Conservation (phyloP, 1,284 basidiomycete species). For the Volvariella volvacea region DNA sequence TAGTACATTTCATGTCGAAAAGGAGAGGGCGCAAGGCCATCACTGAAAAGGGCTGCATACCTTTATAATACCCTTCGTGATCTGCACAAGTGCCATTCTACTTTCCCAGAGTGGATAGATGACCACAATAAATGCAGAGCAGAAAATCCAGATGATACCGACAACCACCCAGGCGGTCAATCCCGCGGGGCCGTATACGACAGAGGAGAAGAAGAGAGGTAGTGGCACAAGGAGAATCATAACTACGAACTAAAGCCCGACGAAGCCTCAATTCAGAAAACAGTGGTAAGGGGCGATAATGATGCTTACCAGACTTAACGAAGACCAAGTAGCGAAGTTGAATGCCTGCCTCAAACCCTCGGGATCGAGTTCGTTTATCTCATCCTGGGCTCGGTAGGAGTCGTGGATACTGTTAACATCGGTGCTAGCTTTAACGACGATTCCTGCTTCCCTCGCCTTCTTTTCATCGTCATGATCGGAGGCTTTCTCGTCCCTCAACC, state of each 20-base stretch:
- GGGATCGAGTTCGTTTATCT: conserved; percentile 56
- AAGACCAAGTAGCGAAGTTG: conserved; percentile 69
- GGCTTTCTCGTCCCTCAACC: conserved; percentile 19
- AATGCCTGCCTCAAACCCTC: conserved; percentile 64
- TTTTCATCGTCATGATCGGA: conserved; percentile 21
- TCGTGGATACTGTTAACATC: conserved; percentile 13
- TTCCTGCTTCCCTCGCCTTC: conserved; percentile 11
- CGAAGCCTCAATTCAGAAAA: not conserved
- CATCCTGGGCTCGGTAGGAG: conserved; percentile 27
- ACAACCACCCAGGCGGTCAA: conserved; percentile 75
- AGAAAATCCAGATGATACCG: conserved; percentile 80
- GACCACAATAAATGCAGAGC: conserved; percentile 69
- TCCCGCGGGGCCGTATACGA: conserved; percentile 62
- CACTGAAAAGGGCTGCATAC: conserved; percentile 21
- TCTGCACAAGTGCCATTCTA: conserved; percentile 52
- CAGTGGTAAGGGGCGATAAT: not conserved
- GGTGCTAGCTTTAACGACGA: conserved; percentile 14
- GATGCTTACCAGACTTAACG: conserved; percentile 55
- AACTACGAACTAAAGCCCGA: conserved; percentile 46
- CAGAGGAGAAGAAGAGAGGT: conserved; percentile 76
- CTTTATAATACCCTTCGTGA: conserved; percentile 58
- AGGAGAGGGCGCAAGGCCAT: not conserved
- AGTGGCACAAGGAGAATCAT: conserved; percentile 72
- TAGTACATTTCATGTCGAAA: too few relatives aligned
- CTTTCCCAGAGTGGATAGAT: conserved; percentile 86